Conservation (phyloP, 2,329 filamentous ascomycete genomes). For the Penicillium sclerotiorum region DNA sequence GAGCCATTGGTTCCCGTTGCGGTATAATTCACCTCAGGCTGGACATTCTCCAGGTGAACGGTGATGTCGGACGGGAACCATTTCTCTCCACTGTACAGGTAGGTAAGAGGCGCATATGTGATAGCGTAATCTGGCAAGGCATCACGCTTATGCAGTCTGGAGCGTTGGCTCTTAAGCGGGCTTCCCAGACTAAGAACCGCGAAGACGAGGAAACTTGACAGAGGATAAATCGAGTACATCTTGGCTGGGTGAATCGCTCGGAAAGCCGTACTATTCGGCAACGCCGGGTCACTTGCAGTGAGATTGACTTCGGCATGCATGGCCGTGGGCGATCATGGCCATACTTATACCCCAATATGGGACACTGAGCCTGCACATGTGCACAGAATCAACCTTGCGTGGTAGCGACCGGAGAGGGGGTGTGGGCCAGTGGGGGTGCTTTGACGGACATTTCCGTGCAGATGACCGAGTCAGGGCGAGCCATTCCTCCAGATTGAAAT, state of each 20-base stretch:
- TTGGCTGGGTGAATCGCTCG: background rate
- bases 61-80: conserved; percentile 8
- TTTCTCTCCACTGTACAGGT: conserved; percentile 6
- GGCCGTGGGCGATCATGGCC: too few relatives aligned
- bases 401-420: too few relatives aligned
- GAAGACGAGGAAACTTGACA: background rate
- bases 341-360: too few relatives aligned
- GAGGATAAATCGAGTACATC: background rate
- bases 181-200: background rate
- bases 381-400: too few relatives aligned
- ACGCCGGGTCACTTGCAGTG: background rate
- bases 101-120: conserved; percentile 3
- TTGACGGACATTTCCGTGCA: too few relatives aligned
- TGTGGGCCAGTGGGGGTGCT: too few relatives aligned
- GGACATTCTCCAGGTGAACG: conserved; percentile 3
- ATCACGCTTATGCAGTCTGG: conserved; percentile 2
- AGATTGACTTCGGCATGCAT: too few relatives aligned
- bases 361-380: too few relatives aligned
- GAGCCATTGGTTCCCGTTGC: conserved; percentile 4
- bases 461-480: too few relatives aligned
- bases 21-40: conserved; percentile 1
- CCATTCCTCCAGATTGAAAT: too few relatives aligned
- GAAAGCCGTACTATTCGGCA: background rate
- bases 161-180: background rate
- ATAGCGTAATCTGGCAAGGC: conserved; percentile 3